These are phyloP conservation scores for Parsonsia alboflavescens DNA, from an alignment of 257 asterid species.

Conservation along the genomic window DNA sequence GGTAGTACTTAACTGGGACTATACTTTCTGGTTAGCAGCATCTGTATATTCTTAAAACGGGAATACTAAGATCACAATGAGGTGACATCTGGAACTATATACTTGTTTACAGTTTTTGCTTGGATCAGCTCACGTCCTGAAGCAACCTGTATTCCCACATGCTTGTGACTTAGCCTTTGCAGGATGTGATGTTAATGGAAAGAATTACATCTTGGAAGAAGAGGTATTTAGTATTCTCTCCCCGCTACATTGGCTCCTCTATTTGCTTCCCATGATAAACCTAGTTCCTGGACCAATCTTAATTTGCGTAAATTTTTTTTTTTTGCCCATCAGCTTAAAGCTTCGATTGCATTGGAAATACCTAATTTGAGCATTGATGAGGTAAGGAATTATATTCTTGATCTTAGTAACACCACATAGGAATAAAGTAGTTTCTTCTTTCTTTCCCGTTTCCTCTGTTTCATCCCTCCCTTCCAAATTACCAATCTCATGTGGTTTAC, in stretches of 20 bases:
- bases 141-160: constrained; percentile 58
- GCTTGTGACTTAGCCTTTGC: constrained; percentile 76
- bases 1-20: neutral
- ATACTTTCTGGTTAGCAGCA: neutral
- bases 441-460: no score
- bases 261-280: constrained; percentile 4
- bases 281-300: neutral
- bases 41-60: neutral
- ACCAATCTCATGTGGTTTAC: neutral
- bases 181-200: constrained; percentile 43
- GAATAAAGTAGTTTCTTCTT: no score
- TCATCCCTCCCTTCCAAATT: no score
- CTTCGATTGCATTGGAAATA: constrained; percentile 45
- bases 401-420: neutral
- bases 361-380: constrained; percentile 55
- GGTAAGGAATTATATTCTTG: constrained; percentile 35
- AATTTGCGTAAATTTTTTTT: constrained; percentile 2
- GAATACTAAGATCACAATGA: neutral
- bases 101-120: constrained; percentile 67
- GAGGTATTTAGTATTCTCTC: constrained; percentile 45
- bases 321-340: constrained; percentile 51
- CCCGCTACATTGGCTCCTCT: neutral
- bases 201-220: constrained; percentile 46
- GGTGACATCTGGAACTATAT: neutral
- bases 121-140: constrained; percentile 82